These are phyloP conservation scores for Heliamphora pulchella DNA, from an alignment of 179 eudicot species.

Conservation along the genomic window DNA sequence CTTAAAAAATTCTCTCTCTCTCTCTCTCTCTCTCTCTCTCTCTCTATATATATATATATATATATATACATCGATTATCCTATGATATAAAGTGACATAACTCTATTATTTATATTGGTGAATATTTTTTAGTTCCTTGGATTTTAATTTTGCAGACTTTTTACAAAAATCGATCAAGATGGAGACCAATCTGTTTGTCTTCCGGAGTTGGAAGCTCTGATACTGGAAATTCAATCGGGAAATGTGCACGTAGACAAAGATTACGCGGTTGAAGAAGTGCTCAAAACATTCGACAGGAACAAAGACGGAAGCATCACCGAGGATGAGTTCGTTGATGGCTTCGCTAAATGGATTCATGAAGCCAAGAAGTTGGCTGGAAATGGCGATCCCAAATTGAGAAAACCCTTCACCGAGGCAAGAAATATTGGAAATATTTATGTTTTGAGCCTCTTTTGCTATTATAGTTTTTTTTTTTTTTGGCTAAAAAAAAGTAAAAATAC, in stretches of 20 bases:
- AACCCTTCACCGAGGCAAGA: conserved; percentile 19
- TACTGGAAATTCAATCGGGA: conserved; percentile 18
- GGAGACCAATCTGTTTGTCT: conserved; percentile 3
- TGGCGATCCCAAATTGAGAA: conserved; percentile 13
- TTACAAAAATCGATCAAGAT: conserved; percentile 20
- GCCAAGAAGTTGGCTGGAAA: conserved; percentile 18
- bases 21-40: no score
- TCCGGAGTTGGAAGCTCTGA: conserved; percentile 21
- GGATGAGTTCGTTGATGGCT: conserved; percentile 26
- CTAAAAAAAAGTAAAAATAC: neutral
- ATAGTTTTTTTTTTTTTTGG: neutral
- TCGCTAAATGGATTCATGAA: conserved; percentile 20
- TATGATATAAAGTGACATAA: no score
- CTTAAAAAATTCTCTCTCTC: no score
- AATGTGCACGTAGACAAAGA: conserved; percentile 18
- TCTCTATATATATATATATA: no score
- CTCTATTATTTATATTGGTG: no score
- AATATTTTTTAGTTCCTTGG: neutral
- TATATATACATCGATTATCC: no score
- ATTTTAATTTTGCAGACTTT: conserved; percentile 19
- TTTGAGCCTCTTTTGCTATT: neutral
- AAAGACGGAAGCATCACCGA: conserved; percentile 21
- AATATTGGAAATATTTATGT: neutral
- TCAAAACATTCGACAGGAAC: conserved; percentile 20
- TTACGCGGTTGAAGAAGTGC: conserved; percentile 15